Conservation (phyloP, 805 yeast species). For the Kockiozyma suomiensis region DNA sequence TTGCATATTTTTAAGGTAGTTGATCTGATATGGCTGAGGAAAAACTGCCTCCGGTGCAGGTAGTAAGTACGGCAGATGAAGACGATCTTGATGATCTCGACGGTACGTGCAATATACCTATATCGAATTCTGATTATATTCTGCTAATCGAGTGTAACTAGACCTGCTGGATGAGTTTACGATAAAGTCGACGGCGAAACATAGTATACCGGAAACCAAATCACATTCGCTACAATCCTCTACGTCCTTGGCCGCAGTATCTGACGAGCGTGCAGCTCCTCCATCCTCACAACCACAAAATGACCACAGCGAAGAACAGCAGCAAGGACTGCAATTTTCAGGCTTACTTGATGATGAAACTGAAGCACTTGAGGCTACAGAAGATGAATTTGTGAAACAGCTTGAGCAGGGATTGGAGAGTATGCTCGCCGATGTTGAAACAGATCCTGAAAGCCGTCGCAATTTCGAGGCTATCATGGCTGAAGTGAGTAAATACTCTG, state of each 20-base stretch:
- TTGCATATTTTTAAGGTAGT: no score
- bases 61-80: slow-evolving; percentile 25
- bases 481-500: slow-evolving; percentile 36
- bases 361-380: slow-evolving; percentile 22
- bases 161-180: slow-evolving; percentile 79
- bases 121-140: neutral
- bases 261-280: no score
- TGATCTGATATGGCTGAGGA: neutral
- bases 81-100: slow-evolving; percentile 76
- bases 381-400: slow-evolving; percentile 46
- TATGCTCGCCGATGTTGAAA: slow-evolving; percentile 52
- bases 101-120: slow-evolving; percentile 17
- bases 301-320: no score
- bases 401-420: slow-evolving; percentile 47
- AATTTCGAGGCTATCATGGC: slow-evolving; percentile 53
- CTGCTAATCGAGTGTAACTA: slow-evolving; percentile 3
- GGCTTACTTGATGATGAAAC: neutral
- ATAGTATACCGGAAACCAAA: neutral
- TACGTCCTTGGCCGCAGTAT: neutral
- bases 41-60: neutral
- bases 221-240: neutral
- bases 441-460: slow-evolving; percentile 55
- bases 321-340: neutral
- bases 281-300: neutral
- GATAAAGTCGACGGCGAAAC: neutral